These are phyloP conservation scores for Boletus patriciae DNA, from an alignment of 768 basidiomycete genomes.

Conservation along the genomic window DNA sequence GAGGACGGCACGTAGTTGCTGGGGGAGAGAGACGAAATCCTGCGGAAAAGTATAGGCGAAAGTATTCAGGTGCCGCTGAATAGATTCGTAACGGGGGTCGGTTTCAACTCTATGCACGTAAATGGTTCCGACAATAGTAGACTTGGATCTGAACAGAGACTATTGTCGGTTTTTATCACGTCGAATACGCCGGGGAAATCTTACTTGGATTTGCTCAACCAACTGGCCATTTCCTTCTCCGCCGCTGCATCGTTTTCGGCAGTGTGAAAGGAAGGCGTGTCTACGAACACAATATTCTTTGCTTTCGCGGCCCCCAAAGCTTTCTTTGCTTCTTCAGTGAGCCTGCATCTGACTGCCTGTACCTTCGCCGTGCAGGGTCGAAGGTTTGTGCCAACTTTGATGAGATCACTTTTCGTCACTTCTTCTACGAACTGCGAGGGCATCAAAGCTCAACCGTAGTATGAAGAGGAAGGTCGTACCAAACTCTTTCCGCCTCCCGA, in stretches of 20 bases:
- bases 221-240: too few species aligned
- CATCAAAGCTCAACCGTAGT: neutral
- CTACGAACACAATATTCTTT: constrained; percentile 21
- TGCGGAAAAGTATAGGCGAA: constrained; percentile 10
- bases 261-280: constrained; percentile 22
- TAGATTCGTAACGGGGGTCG: fast-evolving
- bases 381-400: neutral
- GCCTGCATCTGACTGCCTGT: constrained; percentile 15
- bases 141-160: constrained; percentile 3
- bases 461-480: constrained; percentile 7
- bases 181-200: neutral
- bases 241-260: neutral
- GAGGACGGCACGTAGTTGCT: constrained; percentile 11
- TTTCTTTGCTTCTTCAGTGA: neutral
- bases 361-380: neutral
- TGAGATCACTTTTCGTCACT: neutral
- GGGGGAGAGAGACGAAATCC: neutral
- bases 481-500: constrained; percentile 20
- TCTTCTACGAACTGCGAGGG: constrained; percentile 9
- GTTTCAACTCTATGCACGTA: constrained; percentile 17
- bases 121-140: constrained; percentile 10
- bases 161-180: neutral
- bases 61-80: constrained; percentile 8
- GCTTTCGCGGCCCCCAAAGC: neutral
- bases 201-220: constrained; percentile 11